Conservation (phyloP, 78 protist genomes). For the Speleostelium caveatum region DNA sequence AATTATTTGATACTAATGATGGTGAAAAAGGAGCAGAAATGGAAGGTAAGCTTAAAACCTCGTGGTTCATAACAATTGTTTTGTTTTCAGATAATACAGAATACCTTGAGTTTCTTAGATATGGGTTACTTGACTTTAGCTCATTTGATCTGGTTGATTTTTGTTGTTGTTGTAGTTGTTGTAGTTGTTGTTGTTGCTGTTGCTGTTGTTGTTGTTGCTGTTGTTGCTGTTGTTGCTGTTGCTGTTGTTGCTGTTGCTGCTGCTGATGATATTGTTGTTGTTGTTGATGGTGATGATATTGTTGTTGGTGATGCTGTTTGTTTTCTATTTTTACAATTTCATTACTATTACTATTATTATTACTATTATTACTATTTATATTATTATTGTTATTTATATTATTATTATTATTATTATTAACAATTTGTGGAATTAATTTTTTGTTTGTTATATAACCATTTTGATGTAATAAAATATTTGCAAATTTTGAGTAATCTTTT, state of each 20-base stretch:
- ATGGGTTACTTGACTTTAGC: neutral
- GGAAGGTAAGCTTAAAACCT: too few species aligned
- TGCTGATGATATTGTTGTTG: neutral
- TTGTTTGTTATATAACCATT: constrained; percentile 14
- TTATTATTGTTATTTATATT: constrained; percentile 1
- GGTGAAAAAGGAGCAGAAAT: too few species aligned
- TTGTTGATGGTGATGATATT: neutral
- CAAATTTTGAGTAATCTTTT: constrained; percentile 21
- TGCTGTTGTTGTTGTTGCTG: constrained; percentile 2
- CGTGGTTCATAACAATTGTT: neutral
- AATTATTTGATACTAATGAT: too few species aligned
- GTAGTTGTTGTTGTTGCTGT: neutral
- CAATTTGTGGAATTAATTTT: neutral
- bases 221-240: neutral
- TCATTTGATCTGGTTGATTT: neutral
- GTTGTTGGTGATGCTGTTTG: neutral
- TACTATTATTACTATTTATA: too few species aligned
- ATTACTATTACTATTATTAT: neutral
- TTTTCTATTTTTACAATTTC: neutral
- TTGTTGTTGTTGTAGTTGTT: neutral
- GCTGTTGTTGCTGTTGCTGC: neutral
- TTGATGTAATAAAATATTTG: neutral
- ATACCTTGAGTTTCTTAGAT: neutral
- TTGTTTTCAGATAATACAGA: neutral
- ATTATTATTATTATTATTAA: constrained; percentile 15